Percentiles rank a stretch among this genome's conserved stretches.
phyloP scores from a whole-genome alignment of 2,329 filamentous ascomycete species.

The Paracorniculantispora psalliotae region DNA sequence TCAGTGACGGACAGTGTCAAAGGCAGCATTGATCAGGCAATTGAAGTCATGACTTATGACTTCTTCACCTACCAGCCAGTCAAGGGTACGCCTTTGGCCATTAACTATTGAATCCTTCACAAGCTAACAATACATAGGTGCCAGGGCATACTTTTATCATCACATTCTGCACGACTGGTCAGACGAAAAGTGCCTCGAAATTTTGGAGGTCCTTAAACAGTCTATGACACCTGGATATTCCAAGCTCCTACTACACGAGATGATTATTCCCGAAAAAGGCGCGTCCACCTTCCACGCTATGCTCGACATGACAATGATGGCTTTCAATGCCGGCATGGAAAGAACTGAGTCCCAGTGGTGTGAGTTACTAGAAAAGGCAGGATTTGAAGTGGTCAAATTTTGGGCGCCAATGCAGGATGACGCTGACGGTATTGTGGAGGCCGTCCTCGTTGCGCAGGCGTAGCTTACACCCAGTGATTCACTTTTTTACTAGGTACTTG shows the following conservation, averaged over 20 bases:
- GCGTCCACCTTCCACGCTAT: constrained; percentile 15
- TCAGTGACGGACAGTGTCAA: constrained; percentile 20
- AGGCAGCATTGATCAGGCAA: constrained; percentile 15
- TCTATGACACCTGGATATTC: constrained; percentile 25
- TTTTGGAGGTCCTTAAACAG: constrained; percentile 15
- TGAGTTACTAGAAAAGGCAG: constrained; percentile 18
- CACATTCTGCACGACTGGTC: constrained; percentile 24
- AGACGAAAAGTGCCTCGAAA: constrained; percentile 18
- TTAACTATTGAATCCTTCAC: neutral
- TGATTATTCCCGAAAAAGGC: constrained; percentile 19
- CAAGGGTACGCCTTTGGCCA: neutral
- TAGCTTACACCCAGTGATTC: too few species aligned
- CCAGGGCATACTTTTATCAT: constrained; percentile 23
- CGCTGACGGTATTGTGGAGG: constrained; percentile 7
- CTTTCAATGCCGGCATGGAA: constrained; percentile 18
- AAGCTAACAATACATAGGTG: constrained; percentile 19
- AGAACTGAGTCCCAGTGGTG: constrained; percentile 19
- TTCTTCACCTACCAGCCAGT: constrained; percentile 30
- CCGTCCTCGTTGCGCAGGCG: too few species aligned
- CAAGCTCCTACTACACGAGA: constrained; percentile 28
- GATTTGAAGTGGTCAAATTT: constrained; percentile 12
- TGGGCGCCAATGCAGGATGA: neutral
- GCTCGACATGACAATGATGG: constrained; percentile 24
- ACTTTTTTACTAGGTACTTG: too few species aligned
- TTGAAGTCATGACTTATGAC: constrained; percentile 28